These are phyloP conservation scores for Chrysochromulina parva DNA, from an alignment of 78 protist genomes.

Conservation along the genomic window DNA sequence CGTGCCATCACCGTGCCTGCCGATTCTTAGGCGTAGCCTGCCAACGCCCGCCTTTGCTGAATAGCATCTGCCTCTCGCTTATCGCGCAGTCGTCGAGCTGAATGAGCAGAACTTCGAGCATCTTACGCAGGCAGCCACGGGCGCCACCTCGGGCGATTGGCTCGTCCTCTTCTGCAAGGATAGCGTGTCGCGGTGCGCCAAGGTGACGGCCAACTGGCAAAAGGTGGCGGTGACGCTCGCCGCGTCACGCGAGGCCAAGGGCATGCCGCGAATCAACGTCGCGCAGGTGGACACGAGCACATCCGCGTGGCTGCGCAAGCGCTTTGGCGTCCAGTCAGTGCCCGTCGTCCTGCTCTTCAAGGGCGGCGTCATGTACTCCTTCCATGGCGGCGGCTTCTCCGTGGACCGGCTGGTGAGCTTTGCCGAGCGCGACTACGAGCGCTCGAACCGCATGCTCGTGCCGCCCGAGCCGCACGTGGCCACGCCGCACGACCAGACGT, in stretches of 20 bases:
- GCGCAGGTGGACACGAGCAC: not conserved
- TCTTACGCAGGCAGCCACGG: conserved; percentile 41
- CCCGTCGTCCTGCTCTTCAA: conserved; percentile 2
- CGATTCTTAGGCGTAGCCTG: no score
- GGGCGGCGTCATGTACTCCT: conserved; percentile 27
- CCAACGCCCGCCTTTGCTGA: no score
- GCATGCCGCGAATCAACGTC: not conserved
- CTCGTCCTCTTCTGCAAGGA: conserved; percentile 5
- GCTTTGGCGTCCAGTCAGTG: not conserved
- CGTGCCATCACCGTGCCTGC: no score
- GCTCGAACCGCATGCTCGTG: not conserved
- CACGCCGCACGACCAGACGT: conserved; percentile 11
- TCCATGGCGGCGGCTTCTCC: not conserved
- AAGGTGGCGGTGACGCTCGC: not conserved
- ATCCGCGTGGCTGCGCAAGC: conserved; percentile 3
- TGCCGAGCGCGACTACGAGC: not conserved
- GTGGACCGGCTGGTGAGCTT: not conserved
- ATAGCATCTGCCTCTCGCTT: no score
- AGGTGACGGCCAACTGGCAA: not conserved
- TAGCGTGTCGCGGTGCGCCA: not conserved
- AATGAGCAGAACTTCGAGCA: conserved; percentile 41
- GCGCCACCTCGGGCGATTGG: conserved; percentile 47
- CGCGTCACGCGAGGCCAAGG: not conserved
- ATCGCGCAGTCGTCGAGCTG: not conserved
- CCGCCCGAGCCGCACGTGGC: conserved; percentile 36